phyloP scores from a whole-genome alignment of 495 filamentous ascomycete species.

The Friedmanniomyces simplex region DNA sequence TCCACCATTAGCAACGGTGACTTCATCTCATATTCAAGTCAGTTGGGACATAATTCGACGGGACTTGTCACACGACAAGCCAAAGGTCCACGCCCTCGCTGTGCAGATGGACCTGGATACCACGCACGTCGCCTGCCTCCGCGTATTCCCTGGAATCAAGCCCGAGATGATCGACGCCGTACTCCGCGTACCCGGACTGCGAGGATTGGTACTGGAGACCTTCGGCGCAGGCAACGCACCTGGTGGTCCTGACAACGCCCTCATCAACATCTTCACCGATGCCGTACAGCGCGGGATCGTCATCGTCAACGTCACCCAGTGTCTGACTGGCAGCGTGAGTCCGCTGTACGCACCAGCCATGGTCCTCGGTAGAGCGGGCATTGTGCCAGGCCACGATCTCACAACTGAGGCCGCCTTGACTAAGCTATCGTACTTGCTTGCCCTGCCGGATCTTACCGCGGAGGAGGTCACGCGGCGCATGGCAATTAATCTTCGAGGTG shows the following conservation, averaged over 20 bases:
- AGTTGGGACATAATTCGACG: conserved; percentile 73
- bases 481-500: conserved; percentile 68
- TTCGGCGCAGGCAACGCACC: conserved; percentile 95
- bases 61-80: not conserved
- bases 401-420: conserved; percentile 90
- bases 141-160: conserved; percentile 92
- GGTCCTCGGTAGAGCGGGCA: conserved; percentile 71
- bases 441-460: conserved; percentile 49
- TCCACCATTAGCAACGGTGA: conserved; percentile 67
- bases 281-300: conserved; percentile 75
- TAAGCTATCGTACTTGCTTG: conserved; percentile 83
- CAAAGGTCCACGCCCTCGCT: conserved; percentile 13
- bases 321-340: conserved; percentile 75
- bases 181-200: conserved; percentile 61
- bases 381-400: conserved; percentile 87
- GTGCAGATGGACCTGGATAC: conserved; percentile 75
- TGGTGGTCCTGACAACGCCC: conserved; percentile 65
- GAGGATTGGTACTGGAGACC: conserved; percentile 83
- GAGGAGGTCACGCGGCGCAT: conserved; percentile 59
- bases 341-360: conserved; percentile 90
- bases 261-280: conserved; percentile 68
- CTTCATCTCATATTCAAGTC: conserved; percentile 69
- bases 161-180: conserved; percentile 92
- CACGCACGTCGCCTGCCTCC: conserved; percentile 79
- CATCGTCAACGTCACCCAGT: conserved; percentile 91